Conservation (phyloP, 2,329 filamentous ascomycete species). For the Cordyceps javanica region DNA sequence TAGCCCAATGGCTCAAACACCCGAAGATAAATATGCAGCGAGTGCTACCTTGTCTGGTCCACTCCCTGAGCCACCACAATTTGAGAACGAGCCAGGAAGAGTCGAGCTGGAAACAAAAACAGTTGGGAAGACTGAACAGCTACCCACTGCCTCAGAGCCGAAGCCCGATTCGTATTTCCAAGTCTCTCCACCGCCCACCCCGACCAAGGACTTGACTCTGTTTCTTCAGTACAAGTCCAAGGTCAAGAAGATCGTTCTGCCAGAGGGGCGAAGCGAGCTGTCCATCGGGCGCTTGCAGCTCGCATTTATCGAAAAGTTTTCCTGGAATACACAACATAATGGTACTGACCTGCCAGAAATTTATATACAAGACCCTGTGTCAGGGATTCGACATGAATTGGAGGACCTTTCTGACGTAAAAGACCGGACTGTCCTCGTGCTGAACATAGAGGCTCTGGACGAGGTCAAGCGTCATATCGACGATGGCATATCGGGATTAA, state of each 20-base stretch:
- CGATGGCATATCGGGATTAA: conserved; percentile 76
- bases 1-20: conserved; percentile 41
- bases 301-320: conserved; percentile 98
- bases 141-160: conserved; percentile 31
- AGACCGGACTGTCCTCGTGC: conserved; percentile 86
- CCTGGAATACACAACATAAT: conserved; percentile 95
- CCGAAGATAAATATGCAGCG: conserved; percentile 57
- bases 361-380: conserved; percentile 93
- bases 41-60: conserved; percentile 57
- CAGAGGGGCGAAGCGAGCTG: conserved; percentile 77
- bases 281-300: conserved; percentile 85
- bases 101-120: conserved; percentile 11
- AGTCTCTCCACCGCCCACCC: conserved; percentile 55
- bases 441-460: conserved; percentile 89
- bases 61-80: conserved; percentile 35
- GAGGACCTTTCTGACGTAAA: conserved; percentile 92
- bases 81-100: conserved; percentile 1
- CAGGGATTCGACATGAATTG: conserved; percentile 91
- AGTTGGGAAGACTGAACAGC: background rate
- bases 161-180: conserved; percentile 48
- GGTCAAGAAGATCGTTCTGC: conserved; percentile 89
- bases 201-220: conserved; percentile 81
- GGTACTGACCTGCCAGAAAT: conserved; percentile 92
- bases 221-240: conserved; percentile 96
- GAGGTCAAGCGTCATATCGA: conserved; percentile 97